These are phyloP conservation scores for Dissophora globulifera DNA, from an alignment of 192 early-diverging fungal species.

Conservation along the genomic window DNA sequence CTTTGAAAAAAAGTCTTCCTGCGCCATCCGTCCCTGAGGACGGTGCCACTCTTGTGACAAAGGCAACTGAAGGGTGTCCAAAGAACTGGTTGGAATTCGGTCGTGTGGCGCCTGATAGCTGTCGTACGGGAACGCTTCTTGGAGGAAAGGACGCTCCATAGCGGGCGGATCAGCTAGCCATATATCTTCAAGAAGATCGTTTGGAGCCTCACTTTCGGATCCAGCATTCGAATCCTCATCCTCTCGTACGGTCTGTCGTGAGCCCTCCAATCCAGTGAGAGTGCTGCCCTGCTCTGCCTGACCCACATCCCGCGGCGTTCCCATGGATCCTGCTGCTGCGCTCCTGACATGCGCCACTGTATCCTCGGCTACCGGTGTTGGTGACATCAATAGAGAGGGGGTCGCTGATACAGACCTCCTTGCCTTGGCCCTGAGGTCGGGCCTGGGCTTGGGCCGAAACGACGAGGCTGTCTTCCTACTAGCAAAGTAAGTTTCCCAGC, in stretches of 20 bases:
- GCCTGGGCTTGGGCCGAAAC: background rate
- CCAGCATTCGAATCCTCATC: no score
- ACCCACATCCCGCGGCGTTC: no score
- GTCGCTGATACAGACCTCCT: background rate
- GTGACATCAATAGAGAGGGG: background rate
- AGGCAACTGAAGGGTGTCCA: background rate
- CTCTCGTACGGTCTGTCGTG: no score
- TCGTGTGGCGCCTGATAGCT: conserved; percentile 3
- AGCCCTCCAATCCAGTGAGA: no score
- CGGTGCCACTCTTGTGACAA: conserved; percentile 16
- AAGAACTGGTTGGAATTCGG: background rate
- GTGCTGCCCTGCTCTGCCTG: no score
- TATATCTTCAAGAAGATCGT: background rate
- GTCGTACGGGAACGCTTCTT: conserved; percentile 23
- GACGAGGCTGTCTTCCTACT: background rate
- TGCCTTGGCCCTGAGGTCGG: no score
- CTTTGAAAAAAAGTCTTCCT: conserved; percentile 24
- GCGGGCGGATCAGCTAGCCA: conserved; percentile 1
- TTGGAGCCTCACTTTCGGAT: no score
- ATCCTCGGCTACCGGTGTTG: background rate
- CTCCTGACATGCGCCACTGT: background rate
- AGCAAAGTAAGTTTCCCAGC: background rate
- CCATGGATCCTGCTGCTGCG: background rate
- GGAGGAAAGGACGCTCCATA: conserved; percentile 21
- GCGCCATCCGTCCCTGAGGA: conserved; percentile 2